Conservation (phyloP, 2,329 filamentous ascomycete species). For the Beauveria brongniartii region DNA sequence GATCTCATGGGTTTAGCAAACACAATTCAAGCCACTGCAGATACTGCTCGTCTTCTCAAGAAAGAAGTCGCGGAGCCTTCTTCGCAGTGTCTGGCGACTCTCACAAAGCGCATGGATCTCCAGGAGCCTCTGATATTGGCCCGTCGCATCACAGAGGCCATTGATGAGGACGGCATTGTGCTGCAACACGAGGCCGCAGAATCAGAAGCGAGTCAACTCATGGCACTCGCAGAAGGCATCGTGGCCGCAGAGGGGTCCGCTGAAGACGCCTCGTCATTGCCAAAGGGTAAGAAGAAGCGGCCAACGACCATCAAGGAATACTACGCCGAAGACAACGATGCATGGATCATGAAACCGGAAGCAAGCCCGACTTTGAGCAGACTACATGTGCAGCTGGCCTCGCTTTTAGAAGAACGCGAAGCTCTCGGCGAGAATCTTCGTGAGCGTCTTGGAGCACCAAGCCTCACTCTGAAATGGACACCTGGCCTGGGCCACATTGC, state of each 20-base stretch:
- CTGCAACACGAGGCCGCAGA: conserved; percentile 73
- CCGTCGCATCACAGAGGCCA: conserved; percentile 62
- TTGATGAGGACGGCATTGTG: conserved; percentile 87
- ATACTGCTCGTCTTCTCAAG: conserved; percentile 47
- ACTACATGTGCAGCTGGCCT: conserved; percentile 61
- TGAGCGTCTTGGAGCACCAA: conserved; percentile 50
- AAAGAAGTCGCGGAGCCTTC: conserved; percentile 13
- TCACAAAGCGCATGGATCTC: conserved; percentile 56
- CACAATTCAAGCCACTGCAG: conserved; percentile 67
- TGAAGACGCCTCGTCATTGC: conserved; percentile 45
- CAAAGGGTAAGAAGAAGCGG: conserved; percentile 43
- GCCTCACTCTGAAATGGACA: conserved; percentile 75
- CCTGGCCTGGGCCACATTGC: conserved; percentile 83
- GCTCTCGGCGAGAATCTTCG: conserved; percentile 54
- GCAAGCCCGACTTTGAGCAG: conserved; percentile 59
- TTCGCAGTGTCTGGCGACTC: conserved; percentile 30
- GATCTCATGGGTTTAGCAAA: conserved; percentile 77
- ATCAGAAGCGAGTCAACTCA: conserved; percentile 60
- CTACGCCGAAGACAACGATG: conserved; percentile 51
- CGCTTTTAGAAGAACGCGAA: conserved; percentile 51
- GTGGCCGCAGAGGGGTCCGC: conserved; percentile 56
- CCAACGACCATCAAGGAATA: conserved; percentile 42
- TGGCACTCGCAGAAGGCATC: conserved; percentile 65
- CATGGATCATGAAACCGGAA: conserved; percentile 57
- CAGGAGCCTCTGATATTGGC: conserved; percentile 61